Conservation (phyloP, 2,329 filamentous ascomycete species). For the Aspergillus oerlinghausenensis region DNA sequence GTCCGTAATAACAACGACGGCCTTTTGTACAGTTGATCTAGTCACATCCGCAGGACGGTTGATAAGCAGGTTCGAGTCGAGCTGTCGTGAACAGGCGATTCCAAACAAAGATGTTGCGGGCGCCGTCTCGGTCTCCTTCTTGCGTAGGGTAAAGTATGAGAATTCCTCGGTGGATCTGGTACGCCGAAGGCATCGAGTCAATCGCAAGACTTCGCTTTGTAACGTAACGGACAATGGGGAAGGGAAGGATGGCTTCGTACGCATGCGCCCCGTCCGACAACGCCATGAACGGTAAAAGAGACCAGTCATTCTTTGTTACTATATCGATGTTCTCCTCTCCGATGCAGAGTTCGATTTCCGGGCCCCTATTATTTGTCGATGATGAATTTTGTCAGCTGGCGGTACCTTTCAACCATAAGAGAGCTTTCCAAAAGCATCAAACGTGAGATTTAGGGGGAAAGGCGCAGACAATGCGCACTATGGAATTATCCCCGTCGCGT, state of each 20-base stretch:
- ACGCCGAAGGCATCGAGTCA: conserved; percentile 5
- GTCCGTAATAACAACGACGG: conserved; percentile 90
- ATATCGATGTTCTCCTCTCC: conserved; percentile 74
- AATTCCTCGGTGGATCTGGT: conserved; percentile 84
- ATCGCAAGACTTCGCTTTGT: conserved; percentile 5
- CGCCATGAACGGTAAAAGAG: conserved; percentile 91
- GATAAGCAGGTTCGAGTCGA: conserved; percentile 73
- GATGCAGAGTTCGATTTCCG: conserved; percentile 92
- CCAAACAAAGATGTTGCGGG: conserved; percentile 84
- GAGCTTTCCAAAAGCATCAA: neutral
- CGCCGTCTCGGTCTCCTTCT: conserved; percentile 39
- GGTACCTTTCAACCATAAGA: neutral
- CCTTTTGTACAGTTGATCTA: conserved; percentile 96
- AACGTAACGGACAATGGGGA: conserved; percentile 2
- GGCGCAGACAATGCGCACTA: neutral
- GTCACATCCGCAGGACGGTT: conserved; percentile 84
- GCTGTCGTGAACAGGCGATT: conserved; percentile 89
- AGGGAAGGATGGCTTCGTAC: conserved; percentile 46
- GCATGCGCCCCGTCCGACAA: conserved; percentile 92
- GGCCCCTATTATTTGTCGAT: conserved; percentile 53
- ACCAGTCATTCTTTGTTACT: conserved; percentile 81
- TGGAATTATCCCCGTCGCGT: neutral
- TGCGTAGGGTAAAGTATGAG: conserved; percentile 91
- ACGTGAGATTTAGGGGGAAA: neutral
- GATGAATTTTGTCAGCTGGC: conserved; percentile 1